Base-by-base conservation (phyloP, 2,329 filamentous ascomycete genomes). In the Pseudocercospora cruenta region DNA sequence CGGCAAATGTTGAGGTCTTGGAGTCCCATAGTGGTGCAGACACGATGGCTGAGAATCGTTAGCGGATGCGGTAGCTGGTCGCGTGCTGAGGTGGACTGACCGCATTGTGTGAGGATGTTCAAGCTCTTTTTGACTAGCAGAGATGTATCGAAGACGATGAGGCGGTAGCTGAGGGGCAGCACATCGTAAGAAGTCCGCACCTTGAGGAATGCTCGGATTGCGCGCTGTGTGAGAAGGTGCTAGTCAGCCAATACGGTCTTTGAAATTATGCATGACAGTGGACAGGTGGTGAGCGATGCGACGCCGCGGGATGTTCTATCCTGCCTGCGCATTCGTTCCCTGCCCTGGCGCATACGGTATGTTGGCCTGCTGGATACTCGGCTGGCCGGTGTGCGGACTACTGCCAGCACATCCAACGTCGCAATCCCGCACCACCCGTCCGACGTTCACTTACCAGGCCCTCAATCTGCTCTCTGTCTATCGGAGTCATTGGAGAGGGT, bases 21-120 rank as follows among this genome's bases (percentile, higher is more conserved):
- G 94, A 97, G 80, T 99, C 94, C 95, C 95, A 99, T 70, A 99
- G 84, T 59, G 95, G 95, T 60, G 95, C 95, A 31, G 95, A 99
- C 63, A 99, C 95, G 78, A 99, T 99, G 76, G 92, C 94, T 98
- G 64, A 9, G 47, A 47, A 62, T 28, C 49, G 66, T 71, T 63
- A 69, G 69, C 62, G 28, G 53, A 28, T 58, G 51, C 21, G 6
- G 1, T 10, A 39, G 28, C 21, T 36, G 21, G 22, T 21, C 28
- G 43, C 26, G 26, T 26, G 55, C 62, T 51, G 45, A 22, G 26
- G 12, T 24, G 45, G 33, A 47, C 65, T 36, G 60, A 96, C 94
- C 93, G 84, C 98, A 98, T 80, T 98, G 94, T 55, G 93, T 93
- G 70, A 99, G 85, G 73, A 98, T 98, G 76, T 92, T 93, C 75